Base-by-base conservation (phyloP, 768 basidiomycete genomes). In the Termitomyces sp. region DNA sequence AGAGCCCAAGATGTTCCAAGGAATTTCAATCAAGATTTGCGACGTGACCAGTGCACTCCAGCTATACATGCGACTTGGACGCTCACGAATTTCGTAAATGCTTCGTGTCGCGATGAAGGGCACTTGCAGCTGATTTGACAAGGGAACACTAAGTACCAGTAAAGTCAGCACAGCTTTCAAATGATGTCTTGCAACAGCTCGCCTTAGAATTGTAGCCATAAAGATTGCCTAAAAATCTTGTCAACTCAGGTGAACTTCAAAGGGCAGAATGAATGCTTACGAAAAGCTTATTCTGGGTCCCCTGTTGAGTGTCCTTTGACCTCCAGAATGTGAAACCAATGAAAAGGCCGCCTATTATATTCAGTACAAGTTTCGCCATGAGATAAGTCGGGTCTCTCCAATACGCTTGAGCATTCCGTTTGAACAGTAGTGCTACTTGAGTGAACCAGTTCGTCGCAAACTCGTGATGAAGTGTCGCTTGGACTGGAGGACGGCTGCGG, bases 1-100 rank as follows among this genome's bases (percentile, higher is more conserved):
- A 1, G 85, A 82, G 33, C 81, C 81, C 4, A 83, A 8, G 40
- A 87, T 77, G 61, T 86, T 86, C 82, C 82, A 86, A 2, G 85
- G 85, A 0, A 86, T 54, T 61, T 86, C 86, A 4, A 81, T 75
- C 9, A 86, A 63, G 48, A 87, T 72, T 65, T 82, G 81, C 0
- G 84, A 75, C 0, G 82, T 80, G 28, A 85, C 61, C 18, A 86
- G 73, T 0, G 84, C 82, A 0, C 79, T 75, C 87, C 86, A 89
- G 58, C 77, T 79, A 69, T 89, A 89, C 74, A 84, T 87, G 43
- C 81, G 74, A 57, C 83, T 84, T 0, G 86, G 77, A 3, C 83
- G 79, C 68, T 89, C 87, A n/a, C 87, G 80, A 40, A 86, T 80
- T 65, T 87, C 84, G 63, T 87, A 88, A 32, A 89, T 73, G 1